Evolutionary conservation across 2,329 filamentous ascomycete genomes (phyloP), one percentile per base, ranked within the genome.

Genomic region (Cladorrhinum sp.): DNA sequence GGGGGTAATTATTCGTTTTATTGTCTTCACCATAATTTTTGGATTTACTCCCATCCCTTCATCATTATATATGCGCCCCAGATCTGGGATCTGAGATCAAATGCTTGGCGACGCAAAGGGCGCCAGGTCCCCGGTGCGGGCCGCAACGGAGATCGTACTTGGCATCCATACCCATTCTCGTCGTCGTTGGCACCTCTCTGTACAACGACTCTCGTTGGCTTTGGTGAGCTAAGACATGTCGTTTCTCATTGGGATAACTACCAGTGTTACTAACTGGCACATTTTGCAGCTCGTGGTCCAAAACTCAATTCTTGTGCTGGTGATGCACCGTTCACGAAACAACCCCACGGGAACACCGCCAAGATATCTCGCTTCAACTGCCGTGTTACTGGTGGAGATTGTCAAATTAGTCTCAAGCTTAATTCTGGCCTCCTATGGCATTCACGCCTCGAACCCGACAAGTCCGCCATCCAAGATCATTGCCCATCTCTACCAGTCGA

Each of bases 361-460:
- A 10, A 81, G 85, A 69, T 90, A 88, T 71, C 82, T 85, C 64
- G 82, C 85, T 18, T 89, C 85, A 18, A 90, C 86, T 16, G 86
- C 86, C 27, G 85, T 89, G 25, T 84, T 89, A 69, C 75, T 89
- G 57, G 87, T 85, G 70, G 88, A 89, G 73, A 78, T 87, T 55
- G 77, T 87, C 64, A 90, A 89, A 70, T 78, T 89, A 55, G 77
- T 78, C 23, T 78, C 88, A 61, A 88, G 83, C 68, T 75, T 88
- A 51, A 83, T 81, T 18, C 81, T 89, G 71, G 84, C 85, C 5
- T 76, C 87, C 12, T 85, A 86, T 72, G 85, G 88, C 55, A 61
- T 65, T 10, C 58, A 57, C 53, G 41, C 50, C 8, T 62, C 63
- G 8, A 53, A 63, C 18, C 64, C 62, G 13, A 20, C 24, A 5